Percentiles rank a stretch among this genome's conserved stretches.
These are phyloP conservation scores for Erysiphe pulchra DNA, from an alignment of 2,329 filamentous ascomycete genomes.

Conservation along the genomic window DNA sequence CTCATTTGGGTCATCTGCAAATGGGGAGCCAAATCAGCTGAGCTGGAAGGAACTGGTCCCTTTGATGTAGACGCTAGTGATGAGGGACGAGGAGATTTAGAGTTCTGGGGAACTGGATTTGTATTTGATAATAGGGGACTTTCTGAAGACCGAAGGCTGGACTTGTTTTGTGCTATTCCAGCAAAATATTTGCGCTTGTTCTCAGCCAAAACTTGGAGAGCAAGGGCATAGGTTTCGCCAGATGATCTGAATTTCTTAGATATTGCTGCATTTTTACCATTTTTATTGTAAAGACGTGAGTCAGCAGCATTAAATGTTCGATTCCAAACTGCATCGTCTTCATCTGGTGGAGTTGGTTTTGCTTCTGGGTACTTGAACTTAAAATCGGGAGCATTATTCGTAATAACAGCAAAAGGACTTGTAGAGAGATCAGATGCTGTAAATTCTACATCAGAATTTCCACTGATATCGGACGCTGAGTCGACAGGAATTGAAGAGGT, in stretches of 20 bases:
- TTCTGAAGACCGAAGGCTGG: background rate
- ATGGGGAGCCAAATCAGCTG: constrained; percentile 7
- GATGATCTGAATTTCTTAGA: constrained; percentile 8
- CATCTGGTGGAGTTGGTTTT: constrained; percentile 10
- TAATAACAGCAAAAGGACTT: constrained; percentile 1
- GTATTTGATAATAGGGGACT: background rate
- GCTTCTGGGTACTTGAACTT: constrained; percentile 14
- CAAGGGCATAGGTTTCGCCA: constrained; percentile 8
- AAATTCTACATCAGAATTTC: background rate
- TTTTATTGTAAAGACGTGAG: constrained; percentile 11
- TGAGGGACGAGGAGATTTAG: background rate
- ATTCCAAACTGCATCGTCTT: constrained; percentile 12
- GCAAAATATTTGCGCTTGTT: constrained; percentile 8
- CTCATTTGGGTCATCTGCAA: constrained; percentile 6
- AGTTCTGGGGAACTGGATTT: background rate
- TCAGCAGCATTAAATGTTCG: constrained; percentile 12
- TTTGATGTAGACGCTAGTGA: constrained; percentile 4
- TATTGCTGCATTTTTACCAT: constrained; percentile 8
- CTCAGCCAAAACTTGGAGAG: constrained; percentile 8
- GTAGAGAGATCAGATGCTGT: background rate
- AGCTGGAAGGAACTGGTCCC: constrained; percentile 5
- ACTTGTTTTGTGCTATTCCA: background rate
- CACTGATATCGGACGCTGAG: too few relatives aligned
- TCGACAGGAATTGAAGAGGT: too few relatives aligned
- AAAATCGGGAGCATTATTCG: constrained; percentile 8